These are phyloP conservation scores for Zizania latifolia DNA, from an alignment of 176 grass and related monocot species.

Conservation along the genomic window DNA sequence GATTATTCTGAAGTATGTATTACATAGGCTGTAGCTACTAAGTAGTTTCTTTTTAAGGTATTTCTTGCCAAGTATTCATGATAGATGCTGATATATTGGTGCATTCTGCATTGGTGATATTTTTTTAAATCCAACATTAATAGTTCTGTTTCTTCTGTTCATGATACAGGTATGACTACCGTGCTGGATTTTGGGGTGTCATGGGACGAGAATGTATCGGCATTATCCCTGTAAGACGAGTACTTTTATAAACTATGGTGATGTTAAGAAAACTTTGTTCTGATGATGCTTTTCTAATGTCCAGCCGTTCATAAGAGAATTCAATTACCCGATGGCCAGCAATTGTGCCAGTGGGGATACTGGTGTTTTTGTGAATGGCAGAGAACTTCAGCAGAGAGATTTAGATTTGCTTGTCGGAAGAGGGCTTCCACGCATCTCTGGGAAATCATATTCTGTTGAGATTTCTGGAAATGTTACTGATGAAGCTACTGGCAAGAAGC, in stretches of 20 bases:
- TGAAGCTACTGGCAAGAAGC: conserved; percentile 53
- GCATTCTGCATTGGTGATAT: no score
- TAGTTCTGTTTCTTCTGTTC: conserved; percentile 8
- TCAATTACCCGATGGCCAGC: conserved; percentile 68
- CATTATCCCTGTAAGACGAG: conserved; percentile 83
- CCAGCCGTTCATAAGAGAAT: conserved; percentile 88
- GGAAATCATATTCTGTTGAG: conserved; percentile 61
- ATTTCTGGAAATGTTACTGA: conserved; percentile 78
- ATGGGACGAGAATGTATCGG: conserved; percentile 91
- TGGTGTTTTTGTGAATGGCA: conserved; percentile 76
- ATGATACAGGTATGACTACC: conserved; percentile 70
- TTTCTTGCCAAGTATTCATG: neutral
- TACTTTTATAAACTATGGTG: conserved; percentile 3
- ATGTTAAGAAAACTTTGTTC: conserved; percentile 3
- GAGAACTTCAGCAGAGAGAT: conserved; percentile 91
- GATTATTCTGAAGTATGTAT: neutral
- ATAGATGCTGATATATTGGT: neutral
- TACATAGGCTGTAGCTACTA: no score
- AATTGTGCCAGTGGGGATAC: conserved; percentile 69
- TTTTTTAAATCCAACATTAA: conserved; percentile 15
- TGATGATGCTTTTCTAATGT: conserved; percentile 7
- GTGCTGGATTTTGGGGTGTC: conserved; percentile 97
- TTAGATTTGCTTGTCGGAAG: conserved; percentile 66
- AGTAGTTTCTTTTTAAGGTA: neutral
- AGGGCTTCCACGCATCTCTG: conserved; percentile 56